A percentile compares a stretch with the other conserved stretches of the same genome.
phyloP scores from a whole-genome alignment of 768 basidiomycete genomes.

The Trametes meyenii region DNA sequence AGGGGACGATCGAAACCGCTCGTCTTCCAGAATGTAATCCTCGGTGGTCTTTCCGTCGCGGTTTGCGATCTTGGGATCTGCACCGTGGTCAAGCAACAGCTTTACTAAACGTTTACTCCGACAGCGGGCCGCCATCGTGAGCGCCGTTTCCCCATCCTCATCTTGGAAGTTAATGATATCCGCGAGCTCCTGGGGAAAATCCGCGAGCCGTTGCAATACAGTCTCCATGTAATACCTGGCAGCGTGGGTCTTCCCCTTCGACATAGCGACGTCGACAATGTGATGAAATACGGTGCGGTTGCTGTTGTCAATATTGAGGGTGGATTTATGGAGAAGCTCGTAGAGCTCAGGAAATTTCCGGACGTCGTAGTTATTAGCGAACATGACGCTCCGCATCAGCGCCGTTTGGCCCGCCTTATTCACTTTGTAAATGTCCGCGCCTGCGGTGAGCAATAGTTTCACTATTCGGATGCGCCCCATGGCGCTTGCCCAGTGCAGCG shows the following conservation, averaged over 20 bases:
- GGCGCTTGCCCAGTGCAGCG: conserved; percentile 97
- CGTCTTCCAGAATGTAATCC: conserved; percentile 98
- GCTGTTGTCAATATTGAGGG: conserved; percentile 96
- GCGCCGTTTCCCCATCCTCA: conserved; percentile 96
- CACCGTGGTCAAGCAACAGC: conserved; percentile 93
- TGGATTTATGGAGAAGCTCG: conserved; percentile 95
- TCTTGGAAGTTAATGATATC: conserved; percentile 99
- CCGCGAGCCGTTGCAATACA: conserved; percentile 80
- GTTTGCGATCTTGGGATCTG: conserved; percentile 93
- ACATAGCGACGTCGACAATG: conserved; percentile 95
- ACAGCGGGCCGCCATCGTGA: conserved; percentile 96
- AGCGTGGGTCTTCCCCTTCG: conserved; percentile 96
- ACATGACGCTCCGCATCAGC: conserved; percentile 99
- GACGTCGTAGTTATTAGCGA: conserved; percentile 98
- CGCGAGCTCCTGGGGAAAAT: conserved; percentile 93
- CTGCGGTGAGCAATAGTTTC: conserved; percentile 89
- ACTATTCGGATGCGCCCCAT: conserved; percentile 98
- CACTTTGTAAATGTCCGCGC: conserved; percentile 95
- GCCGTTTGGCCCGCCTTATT: conserved; percentile 97
- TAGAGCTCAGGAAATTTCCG: conserved; percentile 98
- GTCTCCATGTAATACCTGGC: conserved; percentile 99
- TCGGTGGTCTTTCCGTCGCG: conserved; percentile 96
- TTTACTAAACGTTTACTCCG: conserved; percentile 95
- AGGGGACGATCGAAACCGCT: conserved; percentile 92
- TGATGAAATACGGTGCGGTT: conserved; percentile 99